Evolutionary conservation across 352 stramenopile genomes (phyloP).

Genomic region (Phytophthora podocarpi): DNA sequence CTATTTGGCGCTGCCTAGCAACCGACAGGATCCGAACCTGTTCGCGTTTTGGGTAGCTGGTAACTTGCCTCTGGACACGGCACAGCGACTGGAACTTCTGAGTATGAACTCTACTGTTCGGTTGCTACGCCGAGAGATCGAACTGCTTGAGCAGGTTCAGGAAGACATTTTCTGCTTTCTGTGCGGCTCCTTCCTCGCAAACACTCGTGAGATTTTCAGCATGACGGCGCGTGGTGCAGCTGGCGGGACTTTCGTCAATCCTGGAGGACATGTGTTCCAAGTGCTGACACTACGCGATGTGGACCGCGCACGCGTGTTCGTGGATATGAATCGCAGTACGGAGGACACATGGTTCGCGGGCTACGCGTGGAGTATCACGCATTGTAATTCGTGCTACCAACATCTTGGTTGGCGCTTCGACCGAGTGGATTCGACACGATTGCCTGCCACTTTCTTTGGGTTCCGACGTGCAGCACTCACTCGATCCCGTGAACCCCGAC

Average conservation of each 20-base stretch:
- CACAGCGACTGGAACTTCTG: conserved; percentile 62
- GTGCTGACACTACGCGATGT: conserved; percentile 77
- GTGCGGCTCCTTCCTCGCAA: conserved; percentile 65
- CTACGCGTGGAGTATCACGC: conserved; percentile 82
- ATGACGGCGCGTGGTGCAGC: conserved; percentile 59
- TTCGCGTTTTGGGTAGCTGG: conserved; percentile 84
- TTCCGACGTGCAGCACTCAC: conserved; percentile 70
- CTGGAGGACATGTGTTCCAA: conserved; percentile 76
- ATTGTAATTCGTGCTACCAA: conserved; percentile 67
- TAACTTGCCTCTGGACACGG: conserved; percentile 70
- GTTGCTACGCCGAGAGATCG: conserved; percentile 61
- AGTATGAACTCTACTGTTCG: conserved; percentile 63
- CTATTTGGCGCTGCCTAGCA: conserved; percentile 43
- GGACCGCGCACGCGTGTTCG: conserved; percentile 43
- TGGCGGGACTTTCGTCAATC: conserved; percentile 83
- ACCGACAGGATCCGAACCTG: conserved; percentile 61
- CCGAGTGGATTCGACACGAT: conserved; percentile 27
- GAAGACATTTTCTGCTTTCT: conserved; percentile 71
- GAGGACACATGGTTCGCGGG: conserved; percentile 83
- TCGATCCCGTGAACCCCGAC: conserved; percentile 12
- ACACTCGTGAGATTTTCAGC: conserved; percentile 82
- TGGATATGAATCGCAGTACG: conserved; percentile 50
- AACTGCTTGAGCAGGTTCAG: conserved; percentile 59
- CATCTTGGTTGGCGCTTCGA: conserved; percentile 87
- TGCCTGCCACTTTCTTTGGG: conserved; percentile 62